Percentiles rank a stretch among this genome's conserved stretches.
phyloP scores from a whole-genome alignment of 2,329 filamentous ascomycete species.

The Davidsoniella neocaledoniae region DNA sequence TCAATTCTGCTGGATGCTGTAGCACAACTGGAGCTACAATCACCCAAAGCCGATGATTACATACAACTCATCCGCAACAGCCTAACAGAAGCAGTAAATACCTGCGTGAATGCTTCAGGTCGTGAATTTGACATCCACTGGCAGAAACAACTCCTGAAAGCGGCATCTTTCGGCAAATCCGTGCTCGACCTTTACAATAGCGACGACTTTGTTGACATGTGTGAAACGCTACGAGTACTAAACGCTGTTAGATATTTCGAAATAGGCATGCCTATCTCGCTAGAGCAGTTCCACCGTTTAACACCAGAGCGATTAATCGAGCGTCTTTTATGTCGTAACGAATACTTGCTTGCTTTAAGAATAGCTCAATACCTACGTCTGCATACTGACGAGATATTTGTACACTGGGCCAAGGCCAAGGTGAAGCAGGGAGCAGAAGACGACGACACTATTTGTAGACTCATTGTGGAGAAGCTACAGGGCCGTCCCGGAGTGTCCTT shows the following conservation, averaged over 20 bases:
- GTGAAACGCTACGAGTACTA: conserved; percentile 77
- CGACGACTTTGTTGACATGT: conserved; percentile 98
- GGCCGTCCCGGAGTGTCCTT: conserved; percentile 91
- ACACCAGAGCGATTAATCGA: conserved; percentile 79
- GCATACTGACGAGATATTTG: conserved; percentile 77
- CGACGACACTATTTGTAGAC: conserved; percentile 70
- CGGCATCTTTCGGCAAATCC: conserved; percentile 93
- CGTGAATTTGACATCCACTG: conserved; percentile 80
- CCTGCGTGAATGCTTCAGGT: conserved; percentile 81
- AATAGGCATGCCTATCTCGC: conserved; percentile 75
- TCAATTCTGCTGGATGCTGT: conserved; percentile 90
- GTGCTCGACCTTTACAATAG: conserved; percentile 95
- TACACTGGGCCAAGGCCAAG: conserved; percentile 93
- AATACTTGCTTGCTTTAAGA: conserved; percentile 79
- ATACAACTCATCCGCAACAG: conserved; percentile 84
- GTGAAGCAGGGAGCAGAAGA: conserved; percentile 71
- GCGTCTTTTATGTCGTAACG: conserved; percentile 71
- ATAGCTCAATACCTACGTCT: conserved; percentile 77
- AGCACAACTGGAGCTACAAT: conserved; percentile 78
- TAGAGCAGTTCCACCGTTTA: conserved; percentile 82
- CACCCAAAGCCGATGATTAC: conserved; percentile 92
- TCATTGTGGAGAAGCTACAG: conserved; percentile 72
- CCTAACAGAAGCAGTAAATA: conserved; percentile 83
- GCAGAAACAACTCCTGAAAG: conserved; percentile 93
- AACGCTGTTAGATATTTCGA: conserved; percentile 88